Evolutionary conservation across 441 rosid genomes (phyloP).

Genomic region (Capsella rubella): DNA sequence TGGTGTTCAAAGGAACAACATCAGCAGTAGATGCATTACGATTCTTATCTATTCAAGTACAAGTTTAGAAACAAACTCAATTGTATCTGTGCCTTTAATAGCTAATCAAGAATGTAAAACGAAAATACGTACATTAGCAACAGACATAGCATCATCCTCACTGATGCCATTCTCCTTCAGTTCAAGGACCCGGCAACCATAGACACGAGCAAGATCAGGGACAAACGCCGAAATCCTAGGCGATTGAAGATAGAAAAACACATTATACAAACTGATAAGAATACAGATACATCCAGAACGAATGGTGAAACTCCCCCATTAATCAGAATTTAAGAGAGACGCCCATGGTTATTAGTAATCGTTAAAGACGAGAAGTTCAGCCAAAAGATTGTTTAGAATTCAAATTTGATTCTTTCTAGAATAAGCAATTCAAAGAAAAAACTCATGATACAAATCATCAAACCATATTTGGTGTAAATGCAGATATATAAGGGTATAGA

Average conservation of each 20-base stretch:
- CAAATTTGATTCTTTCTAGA: neutral
- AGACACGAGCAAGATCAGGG: conserved; percentile 77
- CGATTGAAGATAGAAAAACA: conserved; percentile 15
- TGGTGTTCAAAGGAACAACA: neutral
- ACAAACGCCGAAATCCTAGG: conserved; percentile 61
- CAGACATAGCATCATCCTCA: conserved; percentile 74
- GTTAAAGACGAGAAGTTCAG: conserved; percentile 19
- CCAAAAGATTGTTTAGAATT: neutral
- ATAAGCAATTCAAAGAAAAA: conserved; percentile 6
- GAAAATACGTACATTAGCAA: conserved; percentile 69
- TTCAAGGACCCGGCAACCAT: conserved; percentile 69
- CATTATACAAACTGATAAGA: neutral
- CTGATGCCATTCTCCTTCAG: conserved; percentile 76
- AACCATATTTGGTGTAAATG: neutral
- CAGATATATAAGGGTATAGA: conserved; percentile 21
- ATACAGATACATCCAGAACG: neutral
- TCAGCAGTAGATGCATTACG: neutral
- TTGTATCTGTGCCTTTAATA: neutral
- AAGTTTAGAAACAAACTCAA: neutral
- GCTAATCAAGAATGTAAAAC: conserved; percentile 1
- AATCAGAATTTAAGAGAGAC: neutral
- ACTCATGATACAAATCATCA: conserved; percentile 8
- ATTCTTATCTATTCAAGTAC: neutral
- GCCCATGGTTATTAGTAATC: conserved; percentile 8
- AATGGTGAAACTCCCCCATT: conserved; percentile 8